These are phyloP conservation scores for Fusarium chuoi DNA, from an alignment of 2,329 filamentous ascomycete genomes.

Conservation along the genomic window DNA sequence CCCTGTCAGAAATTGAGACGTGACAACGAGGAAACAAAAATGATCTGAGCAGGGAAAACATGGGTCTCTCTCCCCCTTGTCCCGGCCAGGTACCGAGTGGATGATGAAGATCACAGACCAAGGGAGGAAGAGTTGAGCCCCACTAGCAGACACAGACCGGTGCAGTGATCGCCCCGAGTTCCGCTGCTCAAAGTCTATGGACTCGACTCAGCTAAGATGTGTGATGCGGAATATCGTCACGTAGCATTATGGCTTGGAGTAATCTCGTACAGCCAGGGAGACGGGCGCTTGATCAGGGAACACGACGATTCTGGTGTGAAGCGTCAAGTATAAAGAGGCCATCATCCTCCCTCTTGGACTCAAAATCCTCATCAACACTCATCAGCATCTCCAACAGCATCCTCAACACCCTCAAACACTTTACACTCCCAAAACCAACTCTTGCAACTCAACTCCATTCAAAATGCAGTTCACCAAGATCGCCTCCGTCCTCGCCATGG, in stretches of 20 bases:
- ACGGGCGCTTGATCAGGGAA: not conserved
- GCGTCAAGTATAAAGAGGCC: slow-evolving; percentile 20
- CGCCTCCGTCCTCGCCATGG: slow-evolving; percentile 23
- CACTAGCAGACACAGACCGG: not conserved
- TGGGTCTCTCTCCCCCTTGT: not conserved
- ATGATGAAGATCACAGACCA: not conserved
- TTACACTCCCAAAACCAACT: not conserved
- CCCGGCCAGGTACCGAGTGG: not conserved
- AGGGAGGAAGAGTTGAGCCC: not conserved
- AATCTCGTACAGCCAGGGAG: not conserved
- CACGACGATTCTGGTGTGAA: not conserved
- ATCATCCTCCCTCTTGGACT: not conserved
- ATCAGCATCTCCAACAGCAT: slow-evolving; percentile 8
- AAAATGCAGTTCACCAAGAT: slow-evolving; percentile 35
- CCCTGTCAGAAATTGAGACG: not conserved
- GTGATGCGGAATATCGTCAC: not conserved
- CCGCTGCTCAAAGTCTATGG: not conserved
- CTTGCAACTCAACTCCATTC: not conserved
- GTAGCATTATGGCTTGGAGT: not conserved
- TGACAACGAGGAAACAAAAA: not conserved
- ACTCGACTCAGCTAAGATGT: not conserved
- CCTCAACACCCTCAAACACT: not conserved
- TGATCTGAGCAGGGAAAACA: slow-evolving; percentile 4
- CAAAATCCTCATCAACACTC: slow-evolving; percentile 15
- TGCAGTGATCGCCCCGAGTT: slow-evolving; percentile 5